Conservation (phyloP, 1,284 basidiomycete genomes). For the Gomphus sp. region DNA sequence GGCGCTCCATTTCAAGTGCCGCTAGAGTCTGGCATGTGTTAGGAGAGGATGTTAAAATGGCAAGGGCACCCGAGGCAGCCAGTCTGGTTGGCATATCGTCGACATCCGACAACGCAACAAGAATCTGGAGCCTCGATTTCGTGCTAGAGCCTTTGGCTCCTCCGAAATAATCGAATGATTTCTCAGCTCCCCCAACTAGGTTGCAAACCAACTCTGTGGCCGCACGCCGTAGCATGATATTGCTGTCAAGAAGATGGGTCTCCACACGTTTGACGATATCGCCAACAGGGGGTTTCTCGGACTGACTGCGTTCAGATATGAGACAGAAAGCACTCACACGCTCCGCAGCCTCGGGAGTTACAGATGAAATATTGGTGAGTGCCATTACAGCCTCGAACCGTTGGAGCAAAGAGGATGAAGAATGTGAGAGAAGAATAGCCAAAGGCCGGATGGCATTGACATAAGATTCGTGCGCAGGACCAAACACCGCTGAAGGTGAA, state of each 20-base stretch:
- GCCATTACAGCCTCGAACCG: constrained; percentile 93
- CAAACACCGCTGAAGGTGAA: constrained; percentile 84
- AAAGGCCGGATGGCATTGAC: constrained; percentile 77
- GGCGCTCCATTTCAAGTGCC: constrained; percentile 52
- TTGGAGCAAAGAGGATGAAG: constrained; percentile 66
- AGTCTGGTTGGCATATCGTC: constrained; percentile 76
- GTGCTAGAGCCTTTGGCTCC: constrained; percentile 31
- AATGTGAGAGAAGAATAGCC: constrained; percentile 58
- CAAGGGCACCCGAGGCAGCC: constrained; percentile 81
- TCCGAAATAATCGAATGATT: constrained; percentile 64
- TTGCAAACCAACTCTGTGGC: constrained; percentile 94
- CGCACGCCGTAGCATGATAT: constrained; percentile 76
- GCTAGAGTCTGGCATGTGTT: constrained; percentile 53
- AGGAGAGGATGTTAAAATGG: constrained; percentile 60
- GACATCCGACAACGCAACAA: constrained; percentile 79
- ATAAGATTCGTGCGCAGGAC: constrained; percentile 67
- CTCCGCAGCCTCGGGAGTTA: constrained; percentile 53
- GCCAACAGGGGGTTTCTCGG: constrained; percentile 24
- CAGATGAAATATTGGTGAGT: constrained; percentile 89
- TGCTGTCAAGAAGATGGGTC: constrained; percentile 77
- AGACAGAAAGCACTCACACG: constrained; percentile 39
- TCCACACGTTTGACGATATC: constrained; percentile 66
- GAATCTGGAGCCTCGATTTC: constrained; percentile 65
- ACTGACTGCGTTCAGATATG: constrained; percentile 9
- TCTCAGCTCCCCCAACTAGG: constrained; percentile 69